Conservation (phyloP, 768 basidiomycete genomes). For the Russula compacta region DNA sequence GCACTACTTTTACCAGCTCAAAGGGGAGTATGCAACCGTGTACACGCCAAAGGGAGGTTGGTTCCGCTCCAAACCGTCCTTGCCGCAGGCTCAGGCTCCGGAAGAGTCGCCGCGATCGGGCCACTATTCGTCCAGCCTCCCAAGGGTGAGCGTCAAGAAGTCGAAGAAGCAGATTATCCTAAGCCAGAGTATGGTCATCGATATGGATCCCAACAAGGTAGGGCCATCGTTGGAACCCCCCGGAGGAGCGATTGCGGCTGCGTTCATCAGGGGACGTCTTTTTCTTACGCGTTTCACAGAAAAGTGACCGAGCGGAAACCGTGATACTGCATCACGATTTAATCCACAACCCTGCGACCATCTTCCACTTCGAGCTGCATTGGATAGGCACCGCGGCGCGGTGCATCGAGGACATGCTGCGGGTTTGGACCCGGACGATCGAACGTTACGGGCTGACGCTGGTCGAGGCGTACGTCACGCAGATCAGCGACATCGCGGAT, state of each 20-base stretch:
- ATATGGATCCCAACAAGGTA: conserved; percentile 73
- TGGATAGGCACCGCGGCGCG: conserved; percentile 95
- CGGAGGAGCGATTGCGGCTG: too few species aligned
- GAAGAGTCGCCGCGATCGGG: conserved; percentile 9
- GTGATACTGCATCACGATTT: conserved; percentile 89
- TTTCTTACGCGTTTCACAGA: conserved; percentile 33
- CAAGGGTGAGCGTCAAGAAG: conserved; percentile 33
- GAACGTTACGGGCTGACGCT: conserved; percentile 87
- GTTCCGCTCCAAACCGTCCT: conserved; percentile 47
- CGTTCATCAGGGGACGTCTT: neutral
- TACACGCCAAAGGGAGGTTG: conserved; percentile 59
- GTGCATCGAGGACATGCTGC: conserved; percentile 80
- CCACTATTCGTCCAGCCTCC: conserved; percentile 30
- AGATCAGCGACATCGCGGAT: conserved; percentile 78
- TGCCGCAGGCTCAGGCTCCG: conserved; percentile 1
- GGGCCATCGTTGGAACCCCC: neutral
- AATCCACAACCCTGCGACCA: conserved; percentile 89
- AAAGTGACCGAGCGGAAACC: conserved; percentile 81
- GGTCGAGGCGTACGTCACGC: conserved; percentile 88
- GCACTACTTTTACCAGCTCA: conserved; percentile 83
- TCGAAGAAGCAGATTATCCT: conserved; percentile 57
- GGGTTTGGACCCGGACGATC: conserved; percentile 71
- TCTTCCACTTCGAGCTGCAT: conserved; percentile 94
- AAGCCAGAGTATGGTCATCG: conserved; percentile 86
- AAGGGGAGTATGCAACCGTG: conserved; percentile 63